phyloP scores from a whole-genome alignment of 2,329 filamentous ascomycete genomes.

The Massarina eburnea region DNA sequence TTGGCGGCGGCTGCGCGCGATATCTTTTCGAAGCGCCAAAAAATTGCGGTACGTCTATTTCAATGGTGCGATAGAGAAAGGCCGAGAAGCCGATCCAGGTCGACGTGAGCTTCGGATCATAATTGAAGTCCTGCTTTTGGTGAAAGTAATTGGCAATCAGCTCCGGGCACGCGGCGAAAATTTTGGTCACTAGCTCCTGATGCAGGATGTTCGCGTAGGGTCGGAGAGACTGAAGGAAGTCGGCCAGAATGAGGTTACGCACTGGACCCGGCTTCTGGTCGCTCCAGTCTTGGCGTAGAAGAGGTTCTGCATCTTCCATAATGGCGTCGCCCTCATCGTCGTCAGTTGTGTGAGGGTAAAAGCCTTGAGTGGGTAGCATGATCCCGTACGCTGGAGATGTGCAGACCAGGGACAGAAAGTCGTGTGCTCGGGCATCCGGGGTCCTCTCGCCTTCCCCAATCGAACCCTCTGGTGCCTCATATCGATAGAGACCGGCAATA shows the following conservation, averaged over 20 bases:
- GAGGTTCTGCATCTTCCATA: constrained; percentile 48
- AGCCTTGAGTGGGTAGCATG: constrained; percentile 74
- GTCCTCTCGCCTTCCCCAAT: constrained; percentile 52
- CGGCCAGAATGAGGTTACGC: constrained; percentile 75
- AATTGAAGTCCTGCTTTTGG: constrained; percentile 72
- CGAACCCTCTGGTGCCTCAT: constrained; percentile 48
- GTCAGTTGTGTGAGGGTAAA: constrained; percentile 74
- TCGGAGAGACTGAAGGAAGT: constrained; percentile 75
- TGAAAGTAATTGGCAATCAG: constrained; percentile 85
- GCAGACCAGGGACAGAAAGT: constrained; percentile 74
- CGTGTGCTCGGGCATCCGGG: constrained; percentile 70
- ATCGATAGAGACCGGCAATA: constrained; percentile 51
- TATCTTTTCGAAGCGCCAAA: constrained; percentile 69
- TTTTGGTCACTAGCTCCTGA: constrained; percentile 75
- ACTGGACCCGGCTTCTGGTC: constrained; percentile 72
- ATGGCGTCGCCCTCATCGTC: constrained; percentile 53
- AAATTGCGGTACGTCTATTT: constrained; percentile 69
- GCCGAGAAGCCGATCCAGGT: constrained; percentile 95
- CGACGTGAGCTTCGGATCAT: constrained; percentile 87
- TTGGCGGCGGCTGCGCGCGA: constrained; percentile 72
- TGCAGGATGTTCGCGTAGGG: constrained; percentile 83
- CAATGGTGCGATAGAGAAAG: constrained; percentile 80
- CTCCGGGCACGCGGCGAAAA: constrained; percentile 82
- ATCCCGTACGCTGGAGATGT: constrained; percentile 73
- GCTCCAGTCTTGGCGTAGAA: constrained; percentile 70